Conservation (phyloP, 2,329 filamentous ascomycete genomes). For the Hypoxylon sp. region DNA sequence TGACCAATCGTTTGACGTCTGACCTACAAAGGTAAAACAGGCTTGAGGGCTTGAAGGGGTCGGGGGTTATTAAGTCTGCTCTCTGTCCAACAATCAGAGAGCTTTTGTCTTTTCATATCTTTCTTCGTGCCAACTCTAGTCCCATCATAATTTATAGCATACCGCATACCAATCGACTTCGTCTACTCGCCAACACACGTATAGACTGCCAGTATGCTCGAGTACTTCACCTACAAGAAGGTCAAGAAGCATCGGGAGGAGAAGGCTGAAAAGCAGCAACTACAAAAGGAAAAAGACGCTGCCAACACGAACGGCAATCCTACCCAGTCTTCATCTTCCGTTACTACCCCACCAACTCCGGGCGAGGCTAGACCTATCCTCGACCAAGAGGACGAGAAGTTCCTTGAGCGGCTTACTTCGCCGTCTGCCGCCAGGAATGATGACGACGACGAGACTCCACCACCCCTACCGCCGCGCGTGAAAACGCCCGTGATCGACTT, state of each 20-base stretch:
- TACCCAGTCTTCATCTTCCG: slow-evolving; percentile 17
- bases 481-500: slow-evolving; percentile 60
- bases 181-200: background rate
- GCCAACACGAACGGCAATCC: slow-evolving; percentile 38
- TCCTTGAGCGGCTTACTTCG: slow-evolving; percentile 63
- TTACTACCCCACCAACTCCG: background rate
- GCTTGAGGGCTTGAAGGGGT: slow-evolving; percentile 3
- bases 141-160: background rate
- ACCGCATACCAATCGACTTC: background rate
- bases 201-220: slow-evolving; percentile 58
- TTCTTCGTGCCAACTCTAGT: slow-evolving; percentile 1
- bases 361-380: slow-evolving; percentile 55
- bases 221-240: slow-evolving; percentile 70
- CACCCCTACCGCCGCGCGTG: slow-evolving; percentile 63
- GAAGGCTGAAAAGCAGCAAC: slow-evolving; percentile 49
- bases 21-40: slow-evolving; percentile 34
- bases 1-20: slow-evolving; percentile 26
- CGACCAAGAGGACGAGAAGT: slow-evolving; percentile 64
- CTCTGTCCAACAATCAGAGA: background rate
- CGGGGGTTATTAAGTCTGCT: background rate
- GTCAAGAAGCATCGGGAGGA: slow-evolving; percentile 66
- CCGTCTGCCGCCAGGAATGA: slow-evolving; percentile 46
- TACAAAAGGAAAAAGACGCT: slow-evolving; percentile 40
- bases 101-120: background rate
- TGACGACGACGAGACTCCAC: slow-evolving; percentile 55